Percentiles rank a stretch among this genome's conserved stretches.
Conservation (phyloP, 805 yeast species). For the Metschnikowia vanudenii region DNA sequence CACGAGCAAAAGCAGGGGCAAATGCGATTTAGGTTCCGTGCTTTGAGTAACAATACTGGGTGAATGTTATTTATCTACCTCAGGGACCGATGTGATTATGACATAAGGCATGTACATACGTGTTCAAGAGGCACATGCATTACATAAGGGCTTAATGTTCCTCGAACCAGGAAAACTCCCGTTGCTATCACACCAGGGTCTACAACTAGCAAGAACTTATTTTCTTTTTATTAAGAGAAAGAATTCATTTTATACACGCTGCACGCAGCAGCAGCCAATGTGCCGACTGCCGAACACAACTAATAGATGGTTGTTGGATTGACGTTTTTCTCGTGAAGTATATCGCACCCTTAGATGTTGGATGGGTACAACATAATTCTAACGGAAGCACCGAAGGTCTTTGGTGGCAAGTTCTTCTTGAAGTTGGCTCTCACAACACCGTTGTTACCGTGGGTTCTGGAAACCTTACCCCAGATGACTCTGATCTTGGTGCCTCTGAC, state of each 20-base stretch:
- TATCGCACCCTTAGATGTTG: conserved; percentile 71
- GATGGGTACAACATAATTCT: conserved; percentile 99
- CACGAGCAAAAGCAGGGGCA: too few species aligned
- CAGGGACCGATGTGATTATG: too few species aligned
- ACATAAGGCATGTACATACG: too few species aligned
- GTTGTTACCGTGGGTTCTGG: conserved; percentile 98
- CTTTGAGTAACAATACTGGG: too few species aligned
- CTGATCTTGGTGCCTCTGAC: conserved; percentile 98
- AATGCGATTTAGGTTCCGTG: too few species aligned
- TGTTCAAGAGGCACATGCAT: too few species aligned
- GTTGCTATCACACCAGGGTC: too few species aligned
- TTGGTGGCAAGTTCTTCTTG: conserved; percentile 98
- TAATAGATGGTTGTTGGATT: conserved; percentile 13
- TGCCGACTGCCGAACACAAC: conserved; percentile 11
- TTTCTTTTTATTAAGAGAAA: conserved; percentile 18
- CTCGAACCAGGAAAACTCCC: too few species aligned
- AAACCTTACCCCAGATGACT: conserved; percentile 99
- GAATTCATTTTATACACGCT: conserved; percentile 23
- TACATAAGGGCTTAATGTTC: too few species aligned
- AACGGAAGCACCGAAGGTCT: conserved; percentile 99
- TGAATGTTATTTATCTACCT: too few species aligned
- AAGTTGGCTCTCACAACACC: conserved; percentile 99
- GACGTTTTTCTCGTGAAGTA: conserved; percentile 8
- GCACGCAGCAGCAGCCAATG: conserved; percentile 10
- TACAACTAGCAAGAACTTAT: conserved; percentile 2